A percentile compares a stretch with the other conserved stretches of the same genome.
Conservation (phyloP, 192 early-diverging fungal species). For the Entophlyctis luteolus region DNA sequence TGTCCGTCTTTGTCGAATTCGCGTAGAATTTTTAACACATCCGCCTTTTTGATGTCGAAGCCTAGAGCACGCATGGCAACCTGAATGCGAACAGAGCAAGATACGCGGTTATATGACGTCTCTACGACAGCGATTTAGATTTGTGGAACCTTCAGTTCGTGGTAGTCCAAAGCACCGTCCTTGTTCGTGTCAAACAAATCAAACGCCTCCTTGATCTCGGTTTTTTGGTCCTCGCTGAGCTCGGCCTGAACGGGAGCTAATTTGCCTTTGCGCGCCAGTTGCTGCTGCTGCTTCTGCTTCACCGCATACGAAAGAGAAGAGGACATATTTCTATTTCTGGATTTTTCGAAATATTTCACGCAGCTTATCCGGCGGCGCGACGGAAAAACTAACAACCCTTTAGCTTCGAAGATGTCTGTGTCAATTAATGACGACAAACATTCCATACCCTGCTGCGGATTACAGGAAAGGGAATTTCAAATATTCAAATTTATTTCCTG, state of each 20-base stretch:
- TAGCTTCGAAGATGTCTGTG: too few species aligned
- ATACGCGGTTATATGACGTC: not conserved
- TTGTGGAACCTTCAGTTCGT: conserved; percentile 71
- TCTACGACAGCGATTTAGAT: not conserved
- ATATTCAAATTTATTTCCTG: too few species aligned
- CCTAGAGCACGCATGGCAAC: conserved; percentile 79
- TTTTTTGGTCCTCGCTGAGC: conserved; percentile 73
- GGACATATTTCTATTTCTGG: not conserved
- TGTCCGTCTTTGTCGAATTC: conserved; percentile 57
- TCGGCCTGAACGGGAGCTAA: conserved; percentile 32
- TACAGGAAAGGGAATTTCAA: too few species aligned
- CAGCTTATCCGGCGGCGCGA: too few species aligned
- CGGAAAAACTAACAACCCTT: too few species aligned
- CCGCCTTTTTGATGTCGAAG: conserved; percentile 79
- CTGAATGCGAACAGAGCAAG: conserved; percentile 35
- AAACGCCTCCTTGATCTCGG: conserved; percentile 94
- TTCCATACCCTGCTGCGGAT: too few species aligned
- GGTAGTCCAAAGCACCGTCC: conserved; percentile 71
- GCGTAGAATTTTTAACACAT: conserved; percentile 67
- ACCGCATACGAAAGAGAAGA: conserved; percentile 31
- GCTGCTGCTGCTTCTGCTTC: conserved; percentile 35
- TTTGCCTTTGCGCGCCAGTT: conserved; percentile 17
- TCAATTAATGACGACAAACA: too few species aligned
- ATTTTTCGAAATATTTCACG: too few species aligned
- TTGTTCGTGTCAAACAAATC: conserved; percentile 93